Evolutionary conservation across 1,284 basidiomycete species (phyloP), one percentile per base, ranked within the genome.

Genomic region (Gymnopus androsaceus): DNA sequence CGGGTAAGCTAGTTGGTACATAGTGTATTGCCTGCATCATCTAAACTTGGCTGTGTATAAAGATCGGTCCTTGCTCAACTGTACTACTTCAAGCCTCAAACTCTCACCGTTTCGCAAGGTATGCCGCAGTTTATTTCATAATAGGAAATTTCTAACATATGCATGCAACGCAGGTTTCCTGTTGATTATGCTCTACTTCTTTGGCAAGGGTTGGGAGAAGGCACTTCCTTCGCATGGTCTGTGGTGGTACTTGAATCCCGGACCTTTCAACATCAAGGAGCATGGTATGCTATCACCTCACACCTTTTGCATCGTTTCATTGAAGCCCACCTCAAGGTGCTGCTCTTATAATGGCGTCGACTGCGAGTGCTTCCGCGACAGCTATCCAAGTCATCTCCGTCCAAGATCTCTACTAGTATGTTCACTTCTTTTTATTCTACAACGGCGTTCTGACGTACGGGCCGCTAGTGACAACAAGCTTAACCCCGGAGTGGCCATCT

Each of bases 321-420:
- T n/a, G n/a, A n/a, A n/a, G n/a, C n/a, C n/a, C n/a, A n/a, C n/a
- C n/a, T n/a, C n/a, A n/a, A n/a, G n/a, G 21, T 21, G 15, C 8
- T 27, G 11, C 25, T 15, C 69, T 72, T 58, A 73, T 73, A 61
- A 72, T 73, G 70, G 70, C 70, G 6, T 70, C 68, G 15, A 71
- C 71, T 25, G 68, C 71, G 12, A 45, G 41, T 46, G 66, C 62
- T 25, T 73, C 71, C 11, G 71, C 71, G 1, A 71, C 70, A 9
- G 71, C 71, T 27, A 72, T 72, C 42, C 69, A 72, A 54, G 69
- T 73, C 51, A 72, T 73, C 52, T 71, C 71, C 9, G 71, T 72
- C 12, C 69, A 73, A 54, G 66, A 69, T 52, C 65, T 74, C 36
- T 74, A 68, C 60, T 74, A 74, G 51, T 53, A 2, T 19, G 51